Base-by-base conservation (phyloP, 2,329 filamentous ascomycete genomes). In the Seiridium cupressi region DNA sequence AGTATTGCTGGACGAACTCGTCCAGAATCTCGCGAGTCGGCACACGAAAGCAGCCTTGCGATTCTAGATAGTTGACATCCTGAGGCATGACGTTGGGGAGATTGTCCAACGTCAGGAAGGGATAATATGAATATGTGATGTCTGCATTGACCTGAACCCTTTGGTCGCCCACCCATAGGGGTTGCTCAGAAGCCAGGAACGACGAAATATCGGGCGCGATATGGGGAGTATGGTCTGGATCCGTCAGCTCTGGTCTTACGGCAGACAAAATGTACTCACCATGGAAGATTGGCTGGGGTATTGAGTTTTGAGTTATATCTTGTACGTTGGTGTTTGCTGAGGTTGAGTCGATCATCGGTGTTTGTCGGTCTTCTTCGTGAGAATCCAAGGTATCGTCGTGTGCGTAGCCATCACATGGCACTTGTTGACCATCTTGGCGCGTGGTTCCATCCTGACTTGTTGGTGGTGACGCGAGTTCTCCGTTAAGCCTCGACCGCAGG, bases 1-100 rank as follows among this genome's bases (percentile, higher is more conserved):
- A 81, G 62, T 79, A 81, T 54, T 80, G 76, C 63, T 77, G 74
- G 4, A 83, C 72, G 60, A 84, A 81, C 55, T 81, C 78, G 56
- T 81, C 76, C 0, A 82, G 68, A 1, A 79, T 69, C 1, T 69
- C 61, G 31, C 73, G 70, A 0, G 73, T 76, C 0, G 80, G 81
- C 5, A 83, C 68, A 18, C 74, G 73, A 2, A 83, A 70, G 62
- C 79, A 81, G 4, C 77, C 77, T 61, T 82, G 79, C 1, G 75
- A 71, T 54, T 77, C 74, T 42, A 83, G 70, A 61, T 77, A 82
- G 61, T 77, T 77, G 61, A 81, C 73, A 64, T 82, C 80, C 63
- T 81, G 77, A 0, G 75, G 73, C 54, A 77, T 74, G 53, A 79
- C 73, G 57, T 73, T 73, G 44, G 69, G 69, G 9, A 77, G 65